Evolutionary conservation across 148 eudicot genomes (phyloP), one percentile per base, ranked within the genome.

Genomic region (Camellia granthamiana): DNA sequence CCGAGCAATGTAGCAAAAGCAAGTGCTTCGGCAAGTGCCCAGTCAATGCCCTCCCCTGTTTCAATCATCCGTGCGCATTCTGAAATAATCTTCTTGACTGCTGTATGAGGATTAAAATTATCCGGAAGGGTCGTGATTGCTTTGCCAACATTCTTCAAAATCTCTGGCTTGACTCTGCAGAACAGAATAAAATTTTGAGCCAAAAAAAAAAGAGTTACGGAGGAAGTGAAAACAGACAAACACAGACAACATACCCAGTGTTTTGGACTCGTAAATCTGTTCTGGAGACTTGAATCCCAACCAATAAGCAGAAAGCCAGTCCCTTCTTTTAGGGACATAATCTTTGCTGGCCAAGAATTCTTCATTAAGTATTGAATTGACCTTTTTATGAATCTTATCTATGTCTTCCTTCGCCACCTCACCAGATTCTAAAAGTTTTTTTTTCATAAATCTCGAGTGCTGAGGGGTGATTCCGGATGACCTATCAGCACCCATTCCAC

Each of bases 1-100:
- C 84, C 88, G 62, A 95, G 87, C 86, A 95, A 83, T 64, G 97
- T 91, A 18, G 94, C 98, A 82, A 95, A 93, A 62, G 97, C 98
- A 78, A 95, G 93, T 44, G 98, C 98, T 88, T 95, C 98, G 74
- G 89, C 97, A 68, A 95, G 88, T 10, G 98, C 98, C 98, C 98
- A 95, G 82, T 91, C 97, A 81, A 95, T 89, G 46, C 97, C 98
- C 69, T 93, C 91, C 63, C 96, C 97, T 16, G 98, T 85, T 81
- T 93, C 98, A 75, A 95, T 95, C 98, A 95, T 95, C 87, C 89
- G 88, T 44, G 90, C 84, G 42, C 98, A 92, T 19, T 93, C 93
- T 44, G 84, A 88, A 81, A 89, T 93, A 19, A 91, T 87, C 84
- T 86, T 95, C 91, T 95, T 95, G 19, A 95, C 96, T 72, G 92